Percentiles rank a stretch among this genome's conserved stretches.
Evolutionary conservation across 2,329 filamentous ascomycete genomes (phyloP).

Genomic region (Lasiodiplodia sp.): DNA sequence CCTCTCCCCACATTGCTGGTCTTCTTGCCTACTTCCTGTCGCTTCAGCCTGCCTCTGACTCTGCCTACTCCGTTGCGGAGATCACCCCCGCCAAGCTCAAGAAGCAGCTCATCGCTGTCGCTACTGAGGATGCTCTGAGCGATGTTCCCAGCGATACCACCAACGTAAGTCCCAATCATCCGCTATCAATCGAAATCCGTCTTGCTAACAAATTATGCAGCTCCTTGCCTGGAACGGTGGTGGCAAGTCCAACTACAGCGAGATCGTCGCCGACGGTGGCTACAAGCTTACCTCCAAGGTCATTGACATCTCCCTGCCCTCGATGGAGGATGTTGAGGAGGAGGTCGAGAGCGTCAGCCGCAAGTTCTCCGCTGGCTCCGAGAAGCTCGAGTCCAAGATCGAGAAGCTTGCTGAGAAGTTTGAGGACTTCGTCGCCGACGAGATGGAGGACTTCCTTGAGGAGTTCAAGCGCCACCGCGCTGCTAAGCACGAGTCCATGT

Average conservation of each 20-base stretch:
- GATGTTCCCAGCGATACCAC: slow-evolving; percentile 86
- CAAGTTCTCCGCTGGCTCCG: slow-evolving; percentile 43
- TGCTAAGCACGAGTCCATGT: slow-evolving; percentile 11
- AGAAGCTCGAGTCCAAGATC: slow-evolving; percentile 56
- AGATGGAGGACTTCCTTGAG: slow-evolving; percentile 63
- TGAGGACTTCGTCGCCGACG: slow-evolving; percentile 57
- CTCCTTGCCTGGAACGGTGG: slow-evolving; percentile 99
- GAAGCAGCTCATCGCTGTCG: slow-evolving; percentile 82
- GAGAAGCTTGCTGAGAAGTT: slow-evolving; percentile 55
- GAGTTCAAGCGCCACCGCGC: slow-evolving; percentile 52
- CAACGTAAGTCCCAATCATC: slow-evolving; percentile 66
- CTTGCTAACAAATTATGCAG: slow-evolving; percentile 45
- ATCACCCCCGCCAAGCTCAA: slow-evolving; percentile 96
- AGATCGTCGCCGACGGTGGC: slow-evolving; percentile 77
- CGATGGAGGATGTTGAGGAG: slow-evolving; percentile 37
- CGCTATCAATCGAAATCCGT: neutral
- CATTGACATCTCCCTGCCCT: slow-evolving; percentile 35
- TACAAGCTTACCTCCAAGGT: slow-evolving; percentile 62
- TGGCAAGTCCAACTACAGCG: slow-evolving; percentile 87
- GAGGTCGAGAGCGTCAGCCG: slow-evolving; percentile 48
- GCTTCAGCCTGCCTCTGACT: slow-evolving; percentile 88
- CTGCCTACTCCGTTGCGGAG: slow-evolving; percentile 85
- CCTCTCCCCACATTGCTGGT: slow-evolving; percentile 94
- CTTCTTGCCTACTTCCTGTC: slow-evolving; percentile 98
- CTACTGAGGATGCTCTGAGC: slow-evolving; percentile 77